Percentiles rank a stretch among this genome's conserved stretches.
Evolutionary conservation across 1,139 yeast genomes (phyloP).

Genomic region (Magnusiomyces fungicola): DNA sequence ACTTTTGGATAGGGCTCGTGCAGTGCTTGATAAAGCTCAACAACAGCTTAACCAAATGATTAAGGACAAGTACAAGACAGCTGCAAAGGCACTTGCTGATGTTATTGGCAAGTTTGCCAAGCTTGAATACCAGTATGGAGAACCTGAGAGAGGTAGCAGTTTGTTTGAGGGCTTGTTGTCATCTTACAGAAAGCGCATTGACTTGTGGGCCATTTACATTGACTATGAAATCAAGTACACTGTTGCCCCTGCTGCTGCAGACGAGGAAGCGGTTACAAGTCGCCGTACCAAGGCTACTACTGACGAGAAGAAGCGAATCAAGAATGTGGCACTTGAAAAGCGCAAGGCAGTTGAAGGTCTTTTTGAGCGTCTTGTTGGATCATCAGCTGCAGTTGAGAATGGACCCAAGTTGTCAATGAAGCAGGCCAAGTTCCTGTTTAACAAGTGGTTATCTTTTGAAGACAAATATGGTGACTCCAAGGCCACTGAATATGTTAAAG

Average conservation of each 20-base stretch:
- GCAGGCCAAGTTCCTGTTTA: conserved; percentile 92
- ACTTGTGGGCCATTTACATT: conserved; percentile 88
- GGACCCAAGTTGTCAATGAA: conserved; percentile 62
- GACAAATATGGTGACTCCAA: conserved; percentile 61
- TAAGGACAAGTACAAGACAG: conserved; percentile 3
- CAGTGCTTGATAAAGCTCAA: conserved; percentile 12
- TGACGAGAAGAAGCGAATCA: not conserved
- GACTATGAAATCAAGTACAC: conserved; percentile 79
- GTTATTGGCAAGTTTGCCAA: conserved; percentile 74
- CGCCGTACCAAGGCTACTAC: not conserved
- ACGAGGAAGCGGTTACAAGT: not conserved
- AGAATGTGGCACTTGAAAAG: conserved; percentile 21
- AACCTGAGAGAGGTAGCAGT: conserved; percentile 89
- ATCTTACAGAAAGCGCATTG: conserved; percentile 87
- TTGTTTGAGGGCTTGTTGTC: conserved; percentile 86
- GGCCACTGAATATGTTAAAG: conserved; percentile 77
- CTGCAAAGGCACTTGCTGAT: conserved; percentile 12
- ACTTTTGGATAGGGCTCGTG: conserved; percentile 11
- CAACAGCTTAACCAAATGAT: conserved; percentile 9
- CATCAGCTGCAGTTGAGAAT: not conserved
- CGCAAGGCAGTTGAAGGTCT: conserved; percentile 57
- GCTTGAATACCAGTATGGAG: conserved; percentile 79
- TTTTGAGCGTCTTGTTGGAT: conserved; percentile 54
- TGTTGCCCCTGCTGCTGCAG: conserved; percentile 30
- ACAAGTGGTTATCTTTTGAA: conserved; percentile 82